Base-by-base conservation (phyloP, 495 filamentous ascomycete species). In the Aspergillus affinis region DNA sequence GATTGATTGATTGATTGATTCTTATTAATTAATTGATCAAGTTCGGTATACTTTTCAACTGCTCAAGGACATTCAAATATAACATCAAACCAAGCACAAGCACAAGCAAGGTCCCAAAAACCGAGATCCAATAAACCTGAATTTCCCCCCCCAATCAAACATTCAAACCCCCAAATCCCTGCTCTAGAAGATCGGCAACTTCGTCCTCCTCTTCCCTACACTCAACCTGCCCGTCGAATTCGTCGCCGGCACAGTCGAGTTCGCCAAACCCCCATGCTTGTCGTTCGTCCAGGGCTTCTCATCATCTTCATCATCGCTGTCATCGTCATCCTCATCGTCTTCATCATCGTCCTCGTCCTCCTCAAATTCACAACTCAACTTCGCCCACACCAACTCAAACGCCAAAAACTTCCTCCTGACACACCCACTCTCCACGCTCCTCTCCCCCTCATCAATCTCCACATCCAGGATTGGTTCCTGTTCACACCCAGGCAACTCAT, bases 401-500 rank as follows among this genome's bases (percentile, higher is more conserved):
- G 68, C 68, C 4, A 58, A 59, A 45, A 74, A 71, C 6, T 59
- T 59, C 21, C 72, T 60, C 44, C 54, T 9, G 48, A 57, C 50
- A 47, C 75, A 78, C n/a, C 61, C 48, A 59, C 72, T 74, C 8
- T 71, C 55, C 47, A 55, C 67, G 5, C 10, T 15, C 12, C 13
- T 13, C 0, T 65, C 64, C 6, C 69, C 63, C 20, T 69, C 51
- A 41, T 55, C 60, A 7, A 77, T 51, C 15, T 61, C 59, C 23
- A 61, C 48, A 17, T 29, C 64, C 46, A 79, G 62, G 0, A 79
- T 63, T 0, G 76, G 70, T 9, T 58, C 56, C 26, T 73, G 71
- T 18, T 70, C 60, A 55, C 76, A 79, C 7, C 64, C 74, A 0
- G 75, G 70, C 0, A 69, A 63, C 51, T 79, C 74, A 57, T 75